Conservation (phyloP, 176 grass and related monocot genomes). For the Elaeis guineensis region DNA sequence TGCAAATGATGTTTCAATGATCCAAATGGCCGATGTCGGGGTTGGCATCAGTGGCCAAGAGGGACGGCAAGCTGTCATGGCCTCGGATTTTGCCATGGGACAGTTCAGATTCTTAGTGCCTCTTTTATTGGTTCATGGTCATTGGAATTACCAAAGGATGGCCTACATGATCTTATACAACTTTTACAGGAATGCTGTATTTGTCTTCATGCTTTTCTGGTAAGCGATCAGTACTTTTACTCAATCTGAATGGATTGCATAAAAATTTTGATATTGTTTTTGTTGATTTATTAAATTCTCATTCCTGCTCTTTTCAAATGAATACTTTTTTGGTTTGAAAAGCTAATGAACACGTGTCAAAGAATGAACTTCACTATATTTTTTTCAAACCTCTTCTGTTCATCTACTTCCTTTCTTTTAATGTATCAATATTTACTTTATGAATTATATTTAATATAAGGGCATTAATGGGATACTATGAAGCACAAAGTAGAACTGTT, state of each 20-base stretch:
- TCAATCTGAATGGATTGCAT: neutral
- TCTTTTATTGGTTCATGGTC: constrained; percentile 87
- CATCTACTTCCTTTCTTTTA: too few relatives aligned
- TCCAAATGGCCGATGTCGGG: constrained; percentile 99
- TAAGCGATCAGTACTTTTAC: constrained; percentile 19
- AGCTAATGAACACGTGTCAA: too few relatives aligned
- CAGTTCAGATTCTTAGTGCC: constrained; percentile 92
- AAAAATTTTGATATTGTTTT: neutral
- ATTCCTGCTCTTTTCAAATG: too few relatives aligned
- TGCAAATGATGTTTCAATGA: constrained; percentile 99
- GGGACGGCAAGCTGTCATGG: constrained; percentile 97
- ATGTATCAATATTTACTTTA: too few relatives aligned
- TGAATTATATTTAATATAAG: too few relatives aligned
- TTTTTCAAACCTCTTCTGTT: too few relatives aligned
- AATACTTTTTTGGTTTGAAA: too few relatives aligned
- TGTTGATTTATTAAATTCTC: too few relatives aligned
- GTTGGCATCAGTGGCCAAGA: constrained; percentile 97
- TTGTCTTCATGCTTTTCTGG: constrained; percentile 97
- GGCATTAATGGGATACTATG: too few relatives aligned
- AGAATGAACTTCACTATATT: too few relatives aligned
- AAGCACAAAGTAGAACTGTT: too few relatives aligned
- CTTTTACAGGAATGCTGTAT: constrained; percentile 92
- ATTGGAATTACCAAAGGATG: constrained; percentile 99
- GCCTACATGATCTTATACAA: constrained; percentile 98
- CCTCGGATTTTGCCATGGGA: constrained; percentile 98